phyloP scores from a whole-genome alignment of 805 yeast genomes.

The Tetrapisispora arboricola region DNA sequence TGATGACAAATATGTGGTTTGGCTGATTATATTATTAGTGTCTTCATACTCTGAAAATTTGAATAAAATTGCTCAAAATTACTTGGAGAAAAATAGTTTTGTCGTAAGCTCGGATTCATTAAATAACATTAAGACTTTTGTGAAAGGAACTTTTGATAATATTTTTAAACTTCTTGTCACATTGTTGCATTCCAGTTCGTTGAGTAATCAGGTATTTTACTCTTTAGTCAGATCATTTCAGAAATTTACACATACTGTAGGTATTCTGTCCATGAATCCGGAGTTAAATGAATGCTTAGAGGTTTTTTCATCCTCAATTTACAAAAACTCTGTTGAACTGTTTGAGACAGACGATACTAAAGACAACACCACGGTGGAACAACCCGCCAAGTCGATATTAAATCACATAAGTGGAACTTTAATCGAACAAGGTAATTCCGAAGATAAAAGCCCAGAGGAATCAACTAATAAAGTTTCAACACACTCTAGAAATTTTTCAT shows the following conservation, averaged over 20 bases:
- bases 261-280: slow-evolving; percentile 48
- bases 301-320: slow-evolving; percentile 37
- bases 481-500: slow-evolving; percentile 40
- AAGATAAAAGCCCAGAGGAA: background rate
- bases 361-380: background rate
- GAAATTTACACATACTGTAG: slow-evolving; percentile 72
- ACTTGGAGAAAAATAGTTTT: background rate
- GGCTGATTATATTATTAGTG: slow-evolving; percentile 45
- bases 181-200: slow-evolving; percentile 47
- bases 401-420: slow-evolving; percentile 18
- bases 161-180: slow-evolving; percentile 38
- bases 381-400: slow-evolving; percentile 6
- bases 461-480: slow-evolving; percentile 7
- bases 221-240: slow-evolving; percentile 63
- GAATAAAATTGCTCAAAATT: slow-evolving; percentile 11
- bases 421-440: slow-evolving; percentile 6
- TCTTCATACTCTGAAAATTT: slow-evolving; percentile 59
- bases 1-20: slow-evolving; percentile 53
- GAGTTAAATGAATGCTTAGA: slow-evolving; percentile 49
- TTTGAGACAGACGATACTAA: slow-evolving; percentile 15
- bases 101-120: background rate
- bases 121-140: slow-evolving; percentile 14
- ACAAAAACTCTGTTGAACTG: slow-evolving; percentile 27
- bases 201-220: slow-evolving; percentile 66
- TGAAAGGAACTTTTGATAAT: slow-evolving; percentile 30